phyloP scores from a whole-genome alignment of 164 flowering plant species.

The Hamamelis virginiana region DNA sequence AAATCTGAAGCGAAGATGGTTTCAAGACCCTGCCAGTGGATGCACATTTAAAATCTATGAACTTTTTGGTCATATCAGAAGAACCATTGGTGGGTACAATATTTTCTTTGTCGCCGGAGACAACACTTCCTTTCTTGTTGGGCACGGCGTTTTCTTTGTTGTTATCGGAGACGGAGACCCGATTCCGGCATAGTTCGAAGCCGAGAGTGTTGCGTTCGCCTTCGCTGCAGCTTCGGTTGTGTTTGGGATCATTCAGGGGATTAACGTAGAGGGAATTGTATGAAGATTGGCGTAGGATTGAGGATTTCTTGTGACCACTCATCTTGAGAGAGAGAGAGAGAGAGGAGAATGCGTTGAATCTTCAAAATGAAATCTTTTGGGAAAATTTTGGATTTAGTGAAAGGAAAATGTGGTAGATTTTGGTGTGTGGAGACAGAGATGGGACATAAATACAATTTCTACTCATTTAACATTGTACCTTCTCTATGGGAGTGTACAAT shows the following conservation, averaged over 20 bases:
- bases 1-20: conserved; percentile 73
- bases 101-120: conserved; percentile 24
- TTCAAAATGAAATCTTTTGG: no score
- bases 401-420: no score
- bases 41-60: conserved; percentile 24
- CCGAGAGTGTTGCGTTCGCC: conserved; percentile 23
- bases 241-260: conserved; percentile 50
- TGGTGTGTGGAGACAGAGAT: no score
- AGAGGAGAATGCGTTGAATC: neutral
- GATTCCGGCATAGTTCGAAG: conserved; percentile 24
- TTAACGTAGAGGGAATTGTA: conserved; percentile 50
- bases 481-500: no score
- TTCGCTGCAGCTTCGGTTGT: conserved; percentile 45
- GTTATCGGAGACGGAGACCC: neutral
- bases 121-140: conserved; percentile 46
- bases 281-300: conserved; percentile 41
- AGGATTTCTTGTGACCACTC: conserved; percentile 37
- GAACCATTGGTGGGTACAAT: conserved; percentile 10
- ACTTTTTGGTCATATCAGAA: conserved; percentile 10
- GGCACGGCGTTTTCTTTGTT: neutral
- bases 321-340: conserved; percentile 21
- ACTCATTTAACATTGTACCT: no score
- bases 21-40: conserved; percentile 31
- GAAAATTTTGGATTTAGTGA: no score
- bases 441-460: no score